Conservation (phyloP, 1,139 yeast genomes). For the Pichia sp. region DNA sequence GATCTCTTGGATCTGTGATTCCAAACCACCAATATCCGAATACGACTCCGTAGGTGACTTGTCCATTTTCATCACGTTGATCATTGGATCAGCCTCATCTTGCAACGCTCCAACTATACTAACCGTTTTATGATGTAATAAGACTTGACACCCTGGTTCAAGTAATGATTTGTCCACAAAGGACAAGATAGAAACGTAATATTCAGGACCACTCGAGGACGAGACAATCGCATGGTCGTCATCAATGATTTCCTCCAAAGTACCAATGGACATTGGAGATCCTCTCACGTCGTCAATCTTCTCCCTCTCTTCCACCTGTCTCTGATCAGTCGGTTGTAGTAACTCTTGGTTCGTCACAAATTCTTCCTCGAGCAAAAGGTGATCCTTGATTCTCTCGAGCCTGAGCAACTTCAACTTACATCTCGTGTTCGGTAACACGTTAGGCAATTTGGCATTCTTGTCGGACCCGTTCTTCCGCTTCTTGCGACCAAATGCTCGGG, state of each 20-base stretch:
- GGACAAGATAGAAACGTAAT: conserved; percentile 92
- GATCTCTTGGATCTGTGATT: conserved; percentile 93
- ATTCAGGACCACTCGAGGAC: conserved; percentile 93
- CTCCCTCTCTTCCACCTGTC: conserved; percentile 92
- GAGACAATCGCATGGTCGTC: conserved; percentile 99
- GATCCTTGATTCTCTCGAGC: conserved; percentile 96
- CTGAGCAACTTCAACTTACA: conserved; percentile 85
- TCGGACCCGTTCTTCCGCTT: conserved; percentile 84
- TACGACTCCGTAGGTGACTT: conserved; percentile 90
- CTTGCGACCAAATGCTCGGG: conserved; percentile 76
- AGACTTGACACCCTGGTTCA: conserved; percentile 98
- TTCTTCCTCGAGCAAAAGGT: conserved; percentile 88
- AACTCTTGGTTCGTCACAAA: conserved; percentile 93
- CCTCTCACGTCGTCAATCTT: conserved; percentile 96
- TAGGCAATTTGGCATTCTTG: conserved; percentile 79
- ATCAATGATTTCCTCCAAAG: conserved; percentile 92
- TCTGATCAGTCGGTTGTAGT: conserved; percentile 92
- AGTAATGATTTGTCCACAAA: conserved; percentile 94
- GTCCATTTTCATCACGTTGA: conserved; percentile 97
- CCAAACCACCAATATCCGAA: conserved; percentile 97
- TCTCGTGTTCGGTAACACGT: conserved; percentile 86
- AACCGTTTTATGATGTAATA: conserved; percentile 91
- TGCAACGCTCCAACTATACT: conserved; percentile 92
- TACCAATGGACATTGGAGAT: conserved; percentile 94
- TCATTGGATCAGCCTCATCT: conserved; percentile 98